These are phyloP conservation scores for Blastobotrys persicus DNA, from an alignment of 1,139 yeast species.

Conservation along the genomic window DNA sequence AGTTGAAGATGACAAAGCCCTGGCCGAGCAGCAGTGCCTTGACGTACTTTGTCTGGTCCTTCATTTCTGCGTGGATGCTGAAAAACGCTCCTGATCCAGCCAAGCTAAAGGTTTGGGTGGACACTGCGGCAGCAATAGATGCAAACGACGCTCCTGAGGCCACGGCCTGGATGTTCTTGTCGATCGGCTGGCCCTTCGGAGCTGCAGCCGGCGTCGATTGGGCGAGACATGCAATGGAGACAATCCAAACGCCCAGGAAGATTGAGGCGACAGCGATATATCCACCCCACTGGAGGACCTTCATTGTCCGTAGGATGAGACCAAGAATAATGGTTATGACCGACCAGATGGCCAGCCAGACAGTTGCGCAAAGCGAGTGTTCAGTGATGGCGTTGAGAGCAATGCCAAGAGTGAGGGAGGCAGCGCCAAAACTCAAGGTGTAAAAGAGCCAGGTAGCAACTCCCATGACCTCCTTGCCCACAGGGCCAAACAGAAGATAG, in stretches of 20 bases:
- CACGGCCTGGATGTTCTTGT: constrained; percentile 9
- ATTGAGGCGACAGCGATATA: constrained; percentile 13
- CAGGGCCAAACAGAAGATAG: constrained; percentile 10
- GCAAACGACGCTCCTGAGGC: constrained; percentile 9
- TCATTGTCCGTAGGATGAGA: constrained; percentile 13
- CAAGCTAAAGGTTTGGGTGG: constrained; percentile 15
- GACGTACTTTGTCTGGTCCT: constrained; percentile 10
- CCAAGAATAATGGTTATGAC: constrained; percentile 7
- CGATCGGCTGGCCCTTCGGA: constrained; percentile 5
- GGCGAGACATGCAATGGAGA: constrained; percentile 14
- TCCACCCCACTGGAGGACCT: constrained; percentile 14
- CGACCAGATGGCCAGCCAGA: constrained; percentile 12
- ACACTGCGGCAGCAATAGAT: constrained; percentile 12
- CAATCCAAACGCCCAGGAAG: constrained; percentile 14
- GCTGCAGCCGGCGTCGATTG: constrained; percentile 15
- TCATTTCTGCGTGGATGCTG: constrained; percentile 17
- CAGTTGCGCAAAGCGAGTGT: constrained; percentile 14
- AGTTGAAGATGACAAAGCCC: constrained; percentile 13
- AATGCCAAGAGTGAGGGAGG: constrained; percentile 9
- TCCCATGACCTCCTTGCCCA: constrained; percentile 14
- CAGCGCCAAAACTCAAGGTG: constrained; percentile 13
- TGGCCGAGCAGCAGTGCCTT: constrained; percentile 12
- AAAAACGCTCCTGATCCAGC: constrained; percentile 15
- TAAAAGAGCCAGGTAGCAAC: constrained; percentile 13
- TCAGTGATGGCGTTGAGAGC: constrained; percentile 12